phyloP scores from a whole-genome alignment of 371 early-diverging fungal species.

The Mucor velutinosus region DNA sequence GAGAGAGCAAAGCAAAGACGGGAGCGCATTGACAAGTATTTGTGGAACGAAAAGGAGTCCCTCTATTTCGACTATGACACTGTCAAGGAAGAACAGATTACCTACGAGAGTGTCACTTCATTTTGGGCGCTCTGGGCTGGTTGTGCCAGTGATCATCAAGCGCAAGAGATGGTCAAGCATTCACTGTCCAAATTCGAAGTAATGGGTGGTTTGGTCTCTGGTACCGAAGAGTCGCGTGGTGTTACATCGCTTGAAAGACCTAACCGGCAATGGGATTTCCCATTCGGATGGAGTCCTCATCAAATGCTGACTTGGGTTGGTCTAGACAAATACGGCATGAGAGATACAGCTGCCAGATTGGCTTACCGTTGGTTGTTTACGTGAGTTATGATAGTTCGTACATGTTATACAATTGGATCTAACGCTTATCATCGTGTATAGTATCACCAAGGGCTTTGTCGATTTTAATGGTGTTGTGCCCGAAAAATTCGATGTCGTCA shows the following conservation, averaged over 20 bases:
- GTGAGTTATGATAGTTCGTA: slow-evolving; percentile 35
- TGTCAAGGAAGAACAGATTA: slow-evolving; percentile 46
- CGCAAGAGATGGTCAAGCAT: slow-evolving; percentile 56
- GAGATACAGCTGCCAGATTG: slow-evolving; percentile 74
- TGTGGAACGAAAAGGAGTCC: slow-evolving; percentile 65
- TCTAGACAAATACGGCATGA: slow-evolving; percentile 82
- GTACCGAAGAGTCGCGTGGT: slow-evolving; percentile 88
- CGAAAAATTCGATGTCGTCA: slow-evolving; percentile 95
- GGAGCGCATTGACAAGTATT: slow-evolving; percentile 64
- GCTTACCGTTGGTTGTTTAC: slow-evolving; percentile 96
- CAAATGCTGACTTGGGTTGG: slow-evolving; percentile 97
- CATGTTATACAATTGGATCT: neutral
- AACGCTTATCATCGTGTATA: slow-evolving; percentile 14
- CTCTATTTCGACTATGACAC: slow-evolving; percentile 74
- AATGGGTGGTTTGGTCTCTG: slow-evolving; percentile 85
- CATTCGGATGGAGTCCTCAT: slow-evolving; percentile 97
- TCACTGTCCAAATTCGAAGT: slow-evolving; percentile 80
- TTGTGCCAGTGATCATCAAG: slow-evolving; percentile 66
- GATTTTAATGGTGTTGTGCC: slow-evolving; percentile 98
- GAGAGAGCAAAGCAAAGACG: slow-evolving; percentile 57
- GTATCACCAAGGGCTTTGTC: slow-evolving; percentile 91
- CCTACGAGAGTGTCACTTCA: slow-evolving; percentile 76
- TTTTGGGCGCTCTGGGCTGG: slow-evolving; percentile 81
- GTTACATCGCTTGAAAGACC: slow-evolving; percentile 78
- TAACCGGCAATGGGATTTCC: slow-evolving; percentile 96